Conservation (phyloP, 2,329 filamentous ascomycete species). For the Nemania abortiva region DNA sequence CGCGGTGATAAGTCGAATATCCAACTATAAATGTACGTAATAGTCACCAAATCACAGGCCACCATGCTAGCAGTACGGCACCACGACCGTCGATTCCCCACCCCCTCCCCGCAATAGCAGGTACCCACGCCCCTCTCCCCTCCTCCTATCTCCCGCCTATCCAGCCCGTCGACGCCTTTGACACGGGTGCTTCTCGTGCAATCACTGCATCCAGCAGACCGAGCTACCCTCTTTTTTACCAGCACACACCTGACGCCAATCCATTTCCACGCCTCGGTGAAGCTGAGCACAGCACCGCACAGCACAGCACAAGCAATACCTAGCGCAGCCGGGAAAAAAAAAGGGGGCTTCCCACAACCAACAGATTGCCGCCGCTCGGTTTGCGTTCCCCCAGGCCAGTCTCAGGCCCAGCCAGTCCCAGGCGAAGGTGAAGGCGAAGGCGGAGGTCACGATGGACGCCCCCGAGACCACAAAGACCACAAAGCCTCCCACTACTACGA, state of each 20-base stretch:
- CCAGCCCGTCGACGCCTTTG: conserved; percentile 7
- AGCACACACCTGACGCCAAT: conserved; percentile 37
- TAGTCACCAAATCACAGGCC: background rate
- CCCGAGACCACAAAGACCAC: conserved; percentile 41
- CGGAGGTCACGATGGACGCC: conserved; percentile 45
- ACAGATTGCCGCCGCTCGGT: conserved; percentile 27
- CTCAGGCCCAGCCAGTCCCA: conserved; percentile 16
- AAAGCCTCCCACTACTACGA: conserved; percentile 2
- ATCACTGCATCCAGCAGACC: conserved; percentile 36
- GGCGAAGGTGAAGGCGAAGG: conserved; percentile 17
- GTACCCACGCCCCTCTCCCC: background rate
- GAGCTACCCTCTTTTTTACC: conserved; percentile 38
- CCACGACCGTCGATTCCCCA: background rate
- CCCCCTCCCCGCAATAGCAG: conserved; percentile 18
- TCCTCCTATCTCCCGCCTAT: background rate
- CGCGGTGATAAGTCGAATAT: background rate
- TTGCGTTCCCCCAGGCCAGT: conserved; percentile 17
- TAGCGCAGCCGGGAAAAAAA: conserved; percentile 7
- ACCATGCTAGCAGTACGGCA: background rate
- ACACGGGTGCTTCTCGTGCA: conserved; percentile 31
- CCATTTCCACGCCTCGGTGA: conserved; percentile 40
- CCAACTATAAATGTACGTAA: background rate
- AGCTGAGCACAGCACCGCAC: conserved; percentile 10
- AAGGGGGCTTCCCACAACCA: conserved; percentile 21
- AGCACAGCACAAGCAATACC: conserved; percentile 9